Percentiles rank a stretch among this genome's conserved stretches.
phyloP scores from a whole-genome alignment of 2,329 filamentous ascomycete genomes.

The Hypoxylon sp. region DNA sequence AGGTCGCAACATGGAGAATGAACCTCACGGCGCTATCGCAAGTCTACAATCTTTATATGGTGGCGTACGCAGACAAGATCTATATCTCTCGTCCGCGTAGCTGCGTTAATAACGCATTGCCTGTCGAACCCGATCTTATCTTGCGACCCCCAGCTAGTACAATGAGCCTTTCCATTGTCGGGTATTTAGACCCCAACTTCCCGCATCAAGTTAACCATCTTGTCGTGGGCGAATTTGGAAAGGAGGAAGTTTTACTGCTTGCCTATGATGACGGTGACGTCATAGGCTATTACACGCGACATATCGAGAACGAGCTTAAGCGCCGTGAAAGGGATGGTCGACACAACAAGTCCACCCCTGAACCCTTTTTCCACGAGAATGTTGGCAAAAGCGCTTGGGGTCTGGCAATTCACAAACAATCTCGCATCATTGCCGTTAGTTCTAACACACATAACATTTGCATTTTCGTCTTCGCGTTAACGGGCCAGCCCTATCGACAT shows the following conservation, averaged over 20 bases:
- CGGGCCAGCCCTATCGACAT: conserved; percentile 31
- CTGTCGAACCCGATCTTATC: conserved; percentile 64
- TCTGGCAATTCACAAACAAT: conserved; percentile 82
- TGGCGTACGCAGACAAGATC: conserved; percentile 70
- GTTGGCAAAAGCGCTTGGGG: conserved; percentile 90
- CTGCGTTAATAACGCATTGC: conserved; percentile 64
- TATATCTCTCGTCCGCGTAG: conserved; percentile 69
- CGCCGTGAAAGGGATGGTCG: conserved; percentile 48
- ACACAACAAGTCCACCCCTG: conserved; percentile 22
- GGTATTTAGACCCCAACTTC: conserved; percentile 66
- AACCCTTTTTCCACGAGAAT: conserved; percentile 79
- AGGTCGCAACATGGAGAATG: conserved; percentile 61
- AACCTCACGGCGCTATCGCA: conserved; percentile 73
- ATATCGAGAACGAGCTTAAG: conserved; percentile 57
- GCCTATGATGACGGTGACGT: conserved; percentile 84
- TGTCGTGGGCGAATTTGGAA: conserved; percentile 77
- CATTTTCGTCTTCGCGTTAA: conserved; percentile 56
- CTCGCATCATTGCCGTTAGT: conserved; percentile 88
- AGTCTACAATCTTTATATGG: conserved; percentile 74
- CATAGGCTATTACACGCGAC: conserved; percentile 75
- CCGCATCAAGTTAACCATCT: conserved; percentile 79
- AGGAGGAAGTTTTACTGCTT: conserved; percentile 77
- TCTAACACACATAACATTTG: conserved; percentile 72
- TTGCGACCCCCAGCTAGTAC: conserved; percentile 62
- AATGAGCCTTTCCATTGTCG: conserved; percentile 60